These are phyloP conservation scores for Agrocybe chaxingu DNA, from an alignment of 768 basidiomycete genomes.

Conservation along the genomic window DNA sequence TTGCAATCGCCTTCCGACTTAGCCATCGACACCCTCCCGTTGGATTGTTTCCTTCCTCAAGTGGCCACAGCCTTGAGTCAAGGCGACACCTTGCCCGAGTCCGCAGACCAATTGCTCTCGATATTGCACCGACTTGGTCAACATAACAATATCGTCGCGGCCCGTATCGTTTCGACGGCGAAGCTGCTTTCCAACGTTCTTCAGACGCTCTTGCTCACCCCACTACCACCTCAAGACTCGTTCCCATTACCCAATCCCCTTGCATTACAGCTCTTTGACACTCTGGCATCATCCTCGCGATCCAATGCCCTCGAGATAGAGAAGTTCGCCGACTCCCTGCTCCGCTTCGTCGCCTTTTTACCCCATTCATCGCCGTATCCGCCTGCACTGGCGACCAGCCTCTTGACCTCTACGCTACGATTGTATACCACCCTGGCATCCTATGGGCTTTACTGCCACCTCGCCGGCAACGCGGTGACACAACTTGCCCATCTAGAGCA, in stretches of 20 bases:
- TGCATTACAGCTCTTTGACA: slow-evolving; percentile 55
- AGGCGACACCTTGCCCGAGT: slow-evolving; percentile 43
- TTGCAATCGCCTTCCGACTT: slow-evolving; percentile 27
- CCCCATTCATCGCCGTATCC: slow-evolving; percentile 41
- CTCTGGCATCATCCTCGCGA: slow-evolving; percentile 66
- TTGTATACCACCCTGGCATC: slow-evolving; percentile 65
- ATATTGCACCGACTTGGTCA: slow-evolving; percentile 61
- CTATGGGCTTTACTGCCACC: slow-evolving; percentile 76
- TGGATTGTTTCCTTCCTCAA: slow-evolving; percentile 46
- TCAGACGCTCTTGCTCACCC: slow-evolving; percentile 53
- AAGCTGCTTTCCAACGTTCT: slow-evolving; percentile 51
- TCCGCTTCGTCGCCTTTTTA: slow-evolving; percentile 66
- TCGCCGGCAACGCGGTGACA: slow-evolving; percentile 60
- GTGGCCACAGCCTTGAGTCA: slow-evolving; percentile 36
- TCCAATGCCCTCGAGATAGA: slow-evolving; percentile 55
- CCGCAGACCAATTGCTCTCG: slow-evolving; percentile 52
- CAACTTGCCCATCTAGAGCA: slow-evolving; percentile 50
- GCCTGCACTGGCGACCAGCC: slow-evolving; percentile 40
- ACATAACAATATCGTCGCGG: slow-evolving; percentile 52
- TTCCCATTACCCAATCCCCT: slow-evolving; percentile 37
- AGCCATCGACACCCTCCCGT: slow-evolving; percentile 30
- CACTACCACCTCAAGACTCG: slow-evolving; percentile 38
- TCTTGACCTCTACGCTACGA: slow-evolving; percentile 56
- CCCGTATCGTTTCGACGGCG: slow-evolving; percentile 46
- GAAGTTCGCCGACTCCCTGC: slow-evolving; percentile 57